These are phyloP conservation scores for Vitis hybrid DNA, from an alignment of 177 flowering plant species.

Conservation along the genomic window DNA sequence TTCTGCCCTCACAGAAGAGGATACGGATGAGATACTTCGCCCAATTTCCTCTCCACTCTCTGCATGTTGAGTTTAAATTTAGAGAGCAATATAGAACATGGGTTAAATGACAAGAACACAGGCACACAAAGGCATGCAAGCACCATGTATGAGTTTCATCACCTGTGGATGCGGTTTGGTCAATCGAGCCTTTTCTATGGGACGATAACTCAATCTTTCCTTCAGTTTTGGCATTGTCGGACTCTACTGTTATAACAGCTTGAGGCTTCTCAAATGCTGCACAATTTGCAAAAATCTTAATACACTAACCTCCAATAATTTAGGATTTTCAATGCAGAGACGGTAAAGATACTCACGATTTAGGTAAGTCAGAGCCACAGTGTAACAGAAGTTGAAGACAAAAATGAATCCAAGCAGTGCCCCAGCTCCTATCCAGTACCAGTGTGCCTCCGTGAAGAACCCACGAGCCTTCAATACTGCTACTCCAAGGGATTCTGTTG, in stretches of 20 bases:
- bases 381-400: constrained; percentile 27
- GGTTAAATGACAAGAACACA: no score
- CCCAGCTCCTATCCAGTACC: constrained; percentile 47
- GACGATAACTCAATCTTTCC: background rate
- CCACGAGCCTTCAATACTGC: background rate
- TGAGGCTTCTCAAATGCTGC: constrained; percentile 31
- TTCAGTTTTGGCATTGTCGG: constrained; percentile 4
- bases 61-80: background rate
- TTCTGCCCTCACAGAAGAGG: background rate
- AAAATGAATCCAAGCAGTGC: constrained; percentile 27
- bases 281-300: background rate
- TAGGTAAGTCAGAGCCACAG: constrained; percentile 35
- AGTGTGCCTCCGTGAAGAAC: constrained; percentile 30
- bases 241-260: constrained; percentile 19
- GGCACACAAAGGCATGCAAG: no score
- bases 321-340: background rate
- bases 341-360: constrained; percentile 26
- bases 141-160: background rate
- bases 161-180: background rate
- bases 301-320: background rate
- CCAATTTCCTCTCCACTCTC: background rate
- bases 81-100: background rate
- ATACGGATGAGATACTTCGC: background rate
- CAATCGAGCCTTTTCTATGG: background rate
- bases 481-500: no score